phyloP scores from a whole-genome alignment of 495 filamentous ascomycete genomes.

The Penicillium pulvis region DNA sequence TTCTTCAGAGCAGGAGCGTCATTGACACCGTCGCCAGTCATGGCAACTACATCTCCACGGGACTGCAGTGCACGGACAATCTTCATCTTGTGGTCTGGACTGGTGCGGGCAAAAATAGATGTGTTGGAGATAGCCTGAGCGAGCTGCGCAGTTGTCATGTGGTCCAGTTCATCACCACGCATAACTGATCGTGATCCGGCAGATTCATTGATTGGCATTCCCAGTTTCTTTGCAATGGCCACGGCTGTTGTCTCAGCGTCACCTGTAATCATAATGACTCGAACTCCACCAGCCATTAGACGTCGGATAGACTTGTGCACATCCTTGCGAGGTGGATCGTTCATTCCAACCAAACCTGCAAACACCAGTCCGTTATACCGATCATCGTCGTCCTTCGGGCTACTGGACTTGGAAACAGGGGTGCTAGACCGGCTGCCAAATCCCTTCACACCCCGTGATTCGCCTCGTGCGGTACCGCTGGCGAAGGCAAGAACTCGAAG shows the following conservation, averaged over 20 bases:
- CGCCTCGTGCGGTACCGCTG: slow-evolving; percentile 59
- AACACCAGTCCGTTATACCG: slow-evolving; percentile 82
- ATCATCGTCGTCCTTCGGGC: slow-evolving; percentile 62
- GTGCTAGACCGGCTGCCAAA: slow-evolving; percentile 52
- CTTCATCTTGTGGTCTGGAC: slow-evolving; percentile 96
- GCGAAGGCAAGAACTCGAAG: slow-evolving; percentile 90
- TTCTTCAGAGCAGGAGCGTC: slow-evolving; percentile 96
- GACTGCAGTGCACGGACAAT: slow-evolving; percentile 90
- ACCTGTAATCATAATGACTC: slow-evolving; percentile 98
- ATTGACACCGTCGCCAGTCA: slow-evolving; percentile 98
- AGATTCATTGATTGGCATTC: slow-evolving; percentile 71
- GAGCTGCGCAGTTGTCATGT: slow-evolving; percentile 82
- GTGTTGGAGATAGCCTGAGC: slow-evolving; percentile 80
- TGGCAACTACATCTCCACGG: slow-evolving; percentile 95
- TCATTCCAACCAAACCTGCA: slow-evolving; percentile 94
- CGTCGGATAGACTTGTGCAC: slow-evolving; percentile 88
- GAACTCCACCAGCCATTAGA: slow-evolving; percentile 89
- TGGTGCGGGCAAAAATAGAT: slow-evolving; percentile 93
- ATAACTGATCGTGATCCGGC: slow-evolving; percentile 66
- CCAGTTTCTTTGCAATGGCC: slow-evolving; percentile 88
- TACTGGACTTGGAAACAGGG: slow-evolving; percentile 42
- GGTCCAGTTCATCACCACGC: slow-evolving; percentile 85
- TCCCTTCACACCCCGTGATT: slow-evolving; percentile 31
- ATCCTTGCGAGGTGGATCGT: slow-evolving; percentile 86
- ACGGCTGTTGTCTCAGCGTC: slow-evolving; percentile 93